Conservation (phyloP, 208 protist species). For the Naegleria lovaniensis region DNA sequence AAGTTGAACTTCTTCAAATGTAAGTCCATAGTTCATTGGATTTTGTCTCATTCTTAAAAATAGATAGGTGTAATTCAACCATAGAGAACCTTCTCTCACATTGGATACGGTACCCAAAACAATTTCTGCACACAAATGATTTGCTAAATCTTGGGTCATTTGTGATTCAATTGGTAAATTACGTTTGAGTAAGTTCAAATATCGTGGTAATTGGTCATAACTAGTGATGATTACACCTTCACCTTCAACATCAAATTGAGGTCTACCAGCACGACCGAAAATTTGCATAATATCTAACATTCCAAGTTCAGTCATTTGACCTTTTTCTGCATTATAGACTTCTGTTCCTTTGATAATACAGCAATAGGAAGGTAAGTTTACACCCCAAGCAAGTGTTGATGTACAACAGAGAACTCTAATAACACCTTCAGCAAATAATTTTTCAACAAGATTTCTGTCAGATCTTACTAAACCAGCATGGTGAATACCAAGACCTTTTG, state of each 20-base stretch:
- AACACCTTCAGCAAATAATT: conserved; percentile 82
- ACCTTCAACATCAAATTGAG: conserved; percentile 95
- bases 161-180: conserved; percentile 93
- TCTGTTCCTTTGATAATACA: conserved; percentile 97
- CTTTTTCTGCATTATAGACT: conserved; percentile 85
- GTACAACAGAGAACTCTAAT: conserved; percentile 94
- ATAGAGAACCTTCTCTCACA: conserved; percentile 82
- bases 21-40: conserved; percentile 85
- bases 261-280: conserved; percentile 95
- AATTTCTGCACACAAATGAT: conserved; percentile 97
- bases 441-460: conserved; percentile 88
- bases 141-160: conserved; percentile 79
- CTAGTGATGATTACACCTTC: conserved; percentile 95
- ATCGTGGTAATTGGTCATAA: conserved; percentile 88
- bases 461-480: conserved; percentile 89
- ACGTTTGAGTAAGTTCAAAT: conserved; percentile 83
- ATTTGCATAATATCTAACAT: conserved; percentile 99
- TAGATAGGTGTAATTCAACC: conserved; percentile 96
- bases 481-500: conserved; percentile 84
- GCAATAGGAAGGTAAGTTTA: conserved; percentile 98
- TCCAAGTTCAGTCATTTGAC: conserved; percentile 87
- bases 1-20: conserved; percentile 33
- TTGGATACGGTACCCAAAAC: conserved; percentile 93
- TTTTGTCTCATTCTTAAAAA: conserved; percentile 92
- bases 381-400: conserved; percentile 97